Percentiles rank a stretch among this genome's conserved stretches.
phyloP scores from a whole-genome alignment of 176 grass and related monocot species.

The Areca catechu region DNA sequence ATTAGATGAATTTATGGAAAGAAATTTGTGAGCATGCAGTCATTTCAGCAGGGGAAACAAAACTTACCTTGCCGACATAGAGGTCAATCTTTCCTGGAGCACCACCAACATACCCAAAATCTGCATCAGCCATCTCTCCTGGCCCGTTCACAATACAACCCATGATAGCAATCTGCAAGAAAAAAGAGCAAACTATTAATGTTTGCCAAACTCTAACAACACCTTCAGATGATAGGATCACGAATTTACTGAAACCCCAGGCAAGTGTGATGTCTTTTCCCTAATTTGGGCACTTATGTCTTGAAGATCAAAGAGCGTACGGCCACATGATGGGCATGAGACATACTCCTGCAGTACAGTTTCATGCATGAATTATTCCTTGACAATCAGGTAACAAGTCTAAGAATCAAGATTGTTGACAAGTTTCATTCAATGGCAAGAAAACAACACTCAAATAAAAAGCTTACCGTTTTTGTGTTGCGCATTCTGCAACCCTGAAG shows the following conservation, averaged over 20 bases:
- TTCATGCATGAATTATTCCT: not conserved
- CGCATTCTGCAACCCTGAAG: conserved; percentile 99
- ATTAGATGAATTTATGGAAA: not conserved
- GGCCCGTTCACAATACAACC: conserved; percentile 97
- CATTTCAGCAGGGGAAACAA: not conserved
- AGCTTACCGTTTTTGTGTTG: conserved; percentile 98
- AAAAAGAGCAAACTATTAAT: conserved; percentile 6
- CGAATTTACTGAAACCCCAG: conserved; percentile 74
- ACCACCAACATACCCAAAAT: conserved; percentile 95
- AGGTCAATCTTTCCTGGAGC: conserved; percentile 96
- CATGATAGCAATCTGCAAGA: conserved; percentile 89
- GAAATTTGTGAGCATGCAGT: not conserved
- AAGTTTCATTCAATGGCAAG: not conserved
- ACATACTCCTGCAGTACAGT: conserved; percentile 69
- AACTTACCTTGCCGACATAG: conserved; percentile 90
- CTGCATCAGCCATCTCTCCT: conserved; percentile 96
- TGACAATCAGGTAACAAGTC: no score
- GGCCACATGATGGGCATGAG: conserved; percentile 92
- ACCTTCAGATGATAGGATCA: not conserved
- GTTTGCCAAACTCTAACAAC: no score
- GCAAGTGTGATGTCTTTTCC: conserved; percentile 88
- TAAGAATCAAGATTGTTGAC: not conserved
- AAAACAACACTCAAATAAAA: not conserved
- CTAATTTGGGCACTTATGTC: conserved; percentile 92
- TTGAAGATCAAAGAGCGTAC: conserved; percentile 95